Evolutionary conservation across 2,329 filamentous ascomycete genomes (phyloP).

Genomic region (Uncinocarpus reesii): DNA sequence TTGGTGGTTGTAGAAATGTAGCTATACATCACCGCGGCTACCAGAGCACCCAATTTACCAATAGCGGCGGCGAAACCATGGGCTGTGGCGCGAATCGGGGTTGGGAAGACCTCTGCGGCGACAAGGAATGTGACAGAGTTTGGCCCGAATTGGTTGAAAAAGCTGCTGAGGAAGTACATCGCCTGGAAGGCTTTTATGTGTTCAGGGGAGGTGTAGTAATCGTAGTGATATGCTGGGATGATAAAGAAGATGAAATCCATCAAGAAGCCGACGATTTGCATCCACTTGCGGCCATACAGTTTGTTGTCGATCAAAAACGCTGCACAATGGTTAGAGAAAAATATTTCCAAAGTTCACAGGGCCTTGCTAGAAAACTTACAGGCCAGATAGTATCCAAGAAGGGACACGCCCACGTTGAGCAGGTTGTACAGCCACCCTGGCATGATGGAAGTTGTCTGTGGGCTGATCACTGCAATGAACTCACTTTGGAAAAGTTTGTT

Average conservation of each 20-base stretch:
- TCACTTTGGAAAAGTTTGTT: slow-evolving; percentile 95
- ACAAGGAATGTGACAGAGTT: slow-evolving; percentile 95
- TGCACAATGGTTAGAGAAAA: slow-evolving; percentile 11
- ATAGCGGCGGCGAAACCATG: slow-evolving; percentile 90
- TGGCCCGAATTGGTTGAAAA: slow-evolving; percentile 98
- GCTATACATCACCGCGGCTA: slow-evolving; percentile 84
- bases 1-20: slow-evolving; percentile 78
- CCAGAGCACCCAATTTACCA: slow-evolving; percentile 78
- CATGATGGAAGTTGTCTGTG: slow-evolving; percentile 62
- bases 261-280: slow-evolving; percentile 90
- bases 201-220: slow-evolving; percentile 63
- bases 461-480: slow-evolving; percentile 75
- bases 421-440: slow-evolving; percentile 86
- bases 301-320: slow-evolving; percentile 86
- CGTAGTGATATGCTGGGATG: slow-evolving; percentile 76
- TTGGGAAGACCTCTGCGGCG: slow-evolving; percentile 92
- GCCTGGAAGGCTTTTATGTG: slow-evolving; percentile 86
- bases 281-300: slow-evolving; percentile 88
- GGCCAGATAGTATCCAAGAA: slow-evolving; percentile 81
- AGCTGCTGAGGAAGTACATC: slow-evolving; percentile 96
- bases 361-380: slow-evolving; percentile 32
- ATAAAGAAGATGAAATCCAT: slow-evolving; percentile 91
- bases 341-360: too few species aligned
- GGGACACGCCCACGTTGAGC: slow-evolving; percentile 76
- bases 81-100: slow-evolving; percentile 80